These are phyloP conservation scores for Phylloporus scabripes DNA, from an alignment of 768 basidiomycete genomes.

Conservation along the genomic window DNA sequence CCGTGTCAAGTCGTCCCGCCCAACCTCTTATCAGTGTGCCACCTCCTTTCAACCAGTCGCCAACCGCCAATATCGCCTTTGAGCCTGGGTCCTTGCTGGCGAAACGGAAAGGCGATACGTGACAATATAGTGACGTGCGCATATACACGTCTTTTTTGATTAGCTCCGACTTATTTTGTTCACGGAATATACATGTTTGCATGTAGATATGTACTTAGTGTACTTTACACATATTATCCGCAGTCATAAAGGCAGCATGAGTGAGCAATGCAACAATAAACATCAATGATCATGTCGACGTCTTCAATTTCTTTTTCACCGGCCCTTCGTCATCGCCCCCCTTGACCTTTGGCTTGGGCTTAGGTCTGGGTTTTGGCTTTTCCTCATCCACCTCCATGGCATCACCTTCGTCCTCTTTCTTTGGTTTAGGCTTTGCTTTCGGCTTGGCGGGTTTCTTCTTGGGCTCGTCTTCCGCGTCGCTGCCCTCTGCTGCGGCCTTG, in stretches of 20 bases:
- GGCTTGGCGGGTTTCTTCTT: conserved; percentile 46
- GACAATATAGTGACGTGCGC: neutral
- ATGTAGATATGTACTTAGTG: conserved; percentile 15
- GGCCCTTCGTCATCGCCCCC: conserved; percentile 44
- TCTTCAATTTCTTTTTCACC: conserved; percentile 75
- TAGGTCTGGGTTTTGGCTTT: conserved; percentile 39
- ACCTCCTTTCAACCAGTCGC: conserved; percentile 32
- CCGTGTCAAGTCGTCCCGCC: conserved; percentile 32
- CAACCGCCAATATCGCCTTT: conserved; percentile 45
- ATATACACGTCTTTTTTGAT: neutral
- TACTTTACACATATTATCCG: conserved; percentile 20
- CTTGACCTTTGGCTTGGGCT: conserved; percentile 35
- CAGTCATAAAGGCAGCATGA: neutral
- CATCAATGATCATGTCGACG: conserved; percentile 35
- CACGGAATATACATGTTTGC: conserved; percentile 8
- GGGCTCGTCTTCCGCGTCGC: conserved; percentile 39
- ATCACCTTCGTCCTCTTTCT: conserved; percentile 39
- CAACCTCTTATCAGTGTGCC: conserved; percentile 47
- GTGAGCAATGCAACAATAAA: neutral
- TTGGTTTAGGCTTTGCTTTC: conserved; percentile 37
- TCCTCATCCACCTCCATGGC: conserved; percentile 48
- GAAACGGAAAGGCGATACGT: conserved; percentile 38
- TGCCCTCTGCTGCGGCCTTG: conserved; percentile 41
- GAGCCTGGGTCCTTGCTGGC: conserved; percentile 72
- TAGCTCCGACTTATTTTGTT: conserved; percentile 7